phyloP scores from a whole-genome alignment of 1,284 basidiomycete species.

The Papiliotrema terrestris region DNA sequence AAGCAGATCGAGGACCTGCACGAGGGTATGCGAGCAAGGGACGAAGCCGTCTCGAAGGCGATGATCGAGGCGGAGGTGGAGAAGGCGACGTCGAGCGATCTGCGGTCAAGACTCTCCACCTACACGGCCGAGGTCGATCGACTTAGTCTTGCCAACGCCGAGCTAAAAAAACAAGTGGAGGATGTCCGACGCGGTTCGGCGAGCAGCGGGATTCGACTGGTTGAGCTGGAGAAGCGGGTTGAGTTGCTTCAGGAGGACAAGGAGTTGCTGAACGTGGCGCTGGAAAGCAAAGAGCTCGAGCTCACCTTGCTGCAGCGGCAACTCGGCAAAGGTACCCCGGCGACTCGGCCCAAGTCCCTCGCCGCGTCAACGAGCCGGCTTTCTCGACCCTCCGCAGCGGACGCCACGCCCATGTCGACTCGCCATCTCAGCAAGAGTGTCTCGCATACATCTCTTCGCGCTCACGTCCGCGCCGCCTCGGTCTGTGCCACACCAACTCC shows the following conservation, averaged over 20 bases:
- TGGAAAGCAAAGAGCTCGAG: slow-evolving; percentile 32
- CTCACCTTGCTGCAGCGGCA: slow-evolving; percentile 21
- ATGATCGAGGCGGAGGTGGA: slow-evolving; percentile 19
- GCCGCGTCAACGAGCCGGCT: slow-evolving; percentile 7
- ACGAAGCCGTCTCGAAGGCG: slow-evolving; percentile 11
- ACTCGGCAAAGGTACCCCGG: slow-evolving; percentile 3
- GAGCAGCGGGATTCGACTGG: slow-evolving; percentile 9
- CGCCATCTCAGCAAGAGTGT: neutral
- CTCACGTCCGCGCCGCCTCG: slow-evolving; percentile 1
- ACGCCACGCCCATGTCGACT: neutral
- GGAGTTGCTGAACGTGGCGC: slow-evolving; percentile 33
- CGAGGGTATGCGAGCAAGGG: slow-evolving; percentile 8
- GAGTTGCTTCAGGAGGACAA: slow-evolving; percentile 26
- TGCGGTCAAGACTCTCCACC: slow-evolving; percentile 17
- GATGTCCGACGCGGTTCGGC: slow-evolving; percentile 11
- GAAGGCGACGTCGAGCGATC: slow-evolving; percentile 13
- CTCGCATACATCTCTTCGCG: neutral
- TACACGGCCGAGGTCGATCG: slow-evolving; percentile 31
- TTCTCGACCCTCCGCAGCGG: neutral
- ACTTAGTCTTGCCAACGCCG: slow-evolving; percentile 21
- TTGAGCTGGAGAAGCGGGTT: slow-evolving; percentile 22
- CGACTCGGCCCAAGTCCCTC: neutral
- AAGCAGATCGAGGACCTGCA: slow-evolving; percentile 16
- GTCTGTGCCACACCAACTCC: slow-evolving; percentile 1
- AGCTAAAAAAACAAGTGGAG: slow-evolving; percentile 15